These are phyloP conservation scores for Lojkania enalia DNA, from an alignment of 2,329 filamentous ascomycete species.

Conservation along the genomic window DNA sequence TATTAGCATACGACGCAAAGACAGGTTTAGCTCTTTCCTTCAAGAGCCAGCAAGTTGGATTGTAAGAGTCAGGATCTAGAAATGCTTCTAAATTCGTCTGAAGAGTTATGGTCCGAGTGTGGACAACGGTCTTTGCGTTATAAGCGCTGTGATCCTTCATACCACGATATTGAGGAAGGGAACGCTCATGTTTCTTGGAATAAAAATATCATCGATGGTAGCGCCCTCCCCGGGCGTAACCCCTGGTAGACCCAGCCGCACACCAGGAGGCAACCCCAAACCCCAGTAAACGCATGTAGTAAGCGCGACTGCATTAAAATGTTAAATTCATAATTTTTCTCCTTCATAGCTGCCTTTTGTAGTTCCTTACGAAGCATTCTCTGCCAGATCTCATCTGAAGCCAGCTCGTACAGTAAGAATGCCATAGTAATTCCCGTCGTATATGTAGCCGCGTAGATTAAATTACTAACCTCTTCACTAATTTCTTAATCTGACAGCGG, in stretches of 20 bases:
- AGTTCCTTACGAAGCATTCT: conserved; percentile 1
- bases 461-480: conserved; percentile 4
- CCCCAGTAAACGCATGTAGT: conserved; percentile 46
- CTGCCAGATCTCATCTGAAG: conserved; percentile 3
- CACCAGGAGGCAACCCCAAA: conserved; percentile 46
- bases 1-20: not conserved
- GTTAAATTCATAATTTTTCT: not conserved
- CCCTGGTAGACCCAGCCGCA: conserved; percentile 38
- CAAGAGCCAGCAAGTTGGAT: conserved; percentile 9
- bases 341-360: not conserved
- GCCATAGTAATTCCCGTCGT: conserved; percentile 3
- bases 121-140: too few species aligned
- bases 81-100: conserved; percentile 6
- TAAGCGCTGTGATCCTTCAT: too few species aligned
- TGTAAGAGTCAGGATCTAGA: conserved; percentile 4
- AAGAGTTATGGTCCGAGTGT: not conserved
- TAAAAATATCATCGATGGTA: conserved; percentile 9
- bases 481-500: conserved; percentile 5
- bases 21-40: not conserved
- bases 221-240: conserved; percentile 22
- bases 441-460: conserved; percentile 5
- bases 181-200: conserved; percentile 16
- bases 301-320: not conserved
- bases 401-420: conserved; percentile 6
- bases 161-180: too few species aligned